A percentile compares a stretch with the other conserved stretches of the same genome.
These are phyloP conservation scores for Ganoderma lingzhi DNA, from an alignment of 1,284 basidiomycete genomes.

Conservation along the genomic window DNA sequence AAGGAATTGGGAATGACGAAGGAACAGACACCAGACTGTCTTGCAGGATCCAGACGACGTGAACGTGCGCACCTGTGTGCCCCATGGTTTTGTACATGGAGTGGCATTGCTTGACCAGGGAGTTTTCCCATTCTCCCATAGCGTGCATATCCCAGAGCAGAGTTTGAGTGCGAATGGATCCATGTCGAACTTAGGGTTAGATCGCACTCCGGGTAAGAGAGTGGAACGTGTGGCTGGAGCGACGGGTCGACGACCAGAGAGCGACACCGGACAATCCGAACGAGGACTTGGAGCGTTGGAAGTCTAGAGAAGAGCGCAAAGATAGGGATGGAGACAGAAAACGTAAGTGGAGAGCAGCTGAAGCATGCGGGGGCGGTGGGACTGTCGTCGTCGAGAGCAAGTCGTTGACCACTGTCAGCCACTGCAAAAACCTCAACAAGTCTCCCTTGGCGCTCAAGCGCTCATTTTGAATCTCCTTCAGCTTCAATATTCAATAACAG, in stretches of 20 bases:
- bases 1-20: conserved; percentile 28
- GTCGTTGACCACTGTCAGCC: background rate
- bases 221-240: conserved; percentile 42
- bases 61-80: conserved; percentile 20
- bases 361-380: conserved; percentile 19
- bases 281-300: conserved; percentile 42
- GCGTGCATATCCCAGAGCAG: conserved; percentile 41
- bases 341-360: conserved; percentile 13
- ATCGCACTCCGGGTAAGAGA: conserved; percentile 49
- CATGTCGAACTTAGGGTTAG: conserved; percentile 58
- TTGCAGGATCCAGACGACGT: conserved; percentile 33
- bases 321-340: background rate
- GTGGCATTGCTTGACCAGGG: conserved; percentile 39
- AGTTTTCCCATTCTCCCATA: conserved; percentile 24
- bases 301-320: conserved; percentile 32
- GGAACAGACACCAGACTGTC: conserved; percentile 20
- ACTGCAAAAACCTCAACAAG: background rate
- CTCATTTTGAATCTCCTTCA: too few relatives aligned
- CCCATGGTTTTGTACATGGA: conserved; percentile 8
- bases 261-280: conserved; percentile 20
- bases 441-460: too few relatives aligned
- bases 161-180: conserved; percentile 42
- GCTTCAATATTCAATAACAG: too few relatives aligned
- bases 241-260: conserved; percentile 33
- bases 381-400: conserved; percentile 31